Evolutionary conservation across 225 moss, liverwort and hornwort species (phyloP), one percentile per base, ranked within the genome.

Genomic region (Sphagnum contortum): DNA sequence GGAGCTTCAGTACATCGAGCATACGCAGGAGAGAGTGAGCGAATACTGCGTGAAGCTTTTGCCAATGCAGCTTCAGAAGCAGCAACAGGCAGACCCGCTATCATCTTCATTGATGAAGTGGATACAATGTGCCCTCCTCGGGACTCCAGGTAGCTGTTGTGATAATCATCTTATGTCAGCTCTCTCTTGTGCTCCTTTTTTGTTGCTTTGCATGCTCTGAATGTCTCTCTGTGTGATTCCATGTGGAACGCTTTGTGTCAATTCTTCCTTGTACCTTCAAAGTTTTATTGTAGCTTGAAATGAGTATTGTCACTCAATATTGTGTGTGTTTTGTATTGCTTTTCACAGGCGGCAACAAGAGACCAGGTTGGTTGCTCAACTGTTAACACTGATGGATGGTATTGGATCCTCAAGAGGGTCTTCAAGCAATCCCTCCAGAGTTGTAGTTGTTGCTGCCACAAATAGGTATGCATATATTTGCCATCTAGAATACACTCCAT

Each of bases 71-170:
- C 76, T 56, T 71, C 76, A 60, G 80, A 89, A 78, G 93, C 87
- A 70, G 80, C 79, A 3, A 77, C 73, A 13, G 93, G 96, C 5
- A 87, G 81, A 76, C 92, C 90, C 46, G 81, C 93, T 64, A 89
- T 98, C n/a, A 91, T 98, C 47, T 98, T 98, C 66, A 89, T 98
- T 60, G 96, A 98, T 65, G 96, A 98, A 75, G 87, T 98, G 67
- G 96, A 98, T 70, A 88, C 96, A 12, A 90, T 98, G 72, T 98
- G 92, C 68, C 96, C 90, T 70, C 85, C 75, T 45, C 81, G 96
- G 68, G 89, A 93, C 63, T 85, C 91, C 60, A 83, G 93, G 96
- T 95, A 49, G 9, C 64, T 59, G 9, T 12, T 67, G 9, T 50
- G 12, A 14, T 49, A 29, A 29, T 29, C 29, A 29, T 29, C 29